These are phyloP conservation scores for Ogataea salicorniae DNA, from an alignment of 805 yeast genomes.

Conservation along the genomic window DNA sequence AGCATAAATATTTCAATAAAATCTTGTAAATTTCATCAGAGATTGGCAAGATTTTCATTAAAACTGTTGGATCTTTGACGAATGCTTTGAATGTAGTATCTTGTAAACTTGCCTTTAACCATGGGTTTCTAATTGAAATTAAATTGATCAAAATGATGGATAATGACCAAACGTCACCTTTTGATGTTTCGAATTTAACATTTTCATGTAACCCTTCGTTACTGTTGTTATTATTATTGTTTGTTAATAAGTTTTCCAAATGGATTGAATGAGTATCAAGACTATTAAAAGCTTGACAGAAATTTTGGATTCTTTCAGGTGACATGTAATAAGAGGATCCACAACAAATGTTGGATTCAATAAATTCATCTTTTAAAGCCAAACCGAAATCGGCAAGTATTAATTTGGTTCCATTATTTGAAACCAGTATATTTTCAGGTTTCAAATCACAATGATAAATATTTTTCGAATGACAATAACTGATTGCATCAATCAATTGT, in stretches of 20 bases:
- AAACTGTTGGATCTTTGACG: constrained; percentile 47
- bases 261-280: constrained; percentile 29
- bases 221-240: constrained; percentile 15
- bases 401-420: constrained; percentile 48
- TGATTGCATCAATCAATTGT: constrained; percentile 79
- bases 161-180: constrained; percentile 85
- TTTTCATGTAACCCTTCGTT: constrained; percentile 24
- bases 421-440: constrained; percentile 86
- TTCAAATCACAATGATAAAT: constrained; percentile 91
- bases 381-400: constrained; percentile 86
- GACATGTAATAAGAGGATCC: constrained; percentile 93
- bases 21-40: constrained; percentile 55
- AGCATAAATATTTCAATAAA: constrained; percentile 37
- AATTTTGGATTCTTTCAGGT: constrained; percentile 61
- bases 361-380: constrained; percentile 54
- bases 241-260: constrained; percentile 19
- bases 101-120: constrained; percentile 73
- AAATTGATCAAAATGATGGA: constrained; percentile 78
- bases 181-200: constrained; percentile 53
- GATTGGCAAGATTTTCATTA: constrained; percentile 67
- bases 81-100: constrained; percentile 65
- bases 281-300: constrained; percentile 34
- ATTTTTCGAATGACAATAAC: constrained; percentile 76
- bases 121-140: constrained; percentile 81
- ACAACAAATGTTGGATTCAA: constrained; percentile 69